phyloP scores from a whole-genome alignment of 2,329 filamentous ascomycete genomes.

The Onygena corvina region DNA sequence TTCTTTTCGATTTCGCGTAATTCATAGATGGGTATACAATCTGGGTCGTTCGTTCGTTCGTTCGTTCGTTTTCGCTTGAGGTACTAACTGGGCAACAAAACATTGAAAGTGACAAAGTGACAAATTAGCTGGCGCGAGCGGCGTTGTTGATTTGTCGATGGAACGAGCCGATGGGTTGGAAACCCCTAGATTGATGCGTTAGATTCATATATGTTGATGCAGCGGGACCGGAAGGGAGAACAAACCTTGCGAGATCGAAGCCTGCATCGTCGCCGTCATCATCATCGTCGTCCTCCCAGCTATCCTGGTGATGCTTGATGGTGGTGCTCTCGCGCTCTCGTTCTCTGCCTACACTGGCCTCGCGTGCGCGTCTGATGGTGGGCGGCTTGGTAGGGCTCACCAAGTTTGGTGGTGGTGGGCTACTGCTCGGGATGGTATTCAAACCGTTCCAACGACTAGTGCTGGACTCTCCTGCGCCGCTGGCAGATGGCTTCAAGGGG shows the following conservation, averaged over 20 bases:
- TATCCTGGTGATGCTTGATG: conserved; percentile 8
- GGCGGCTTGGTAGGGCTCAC: conserved; percentile 35
- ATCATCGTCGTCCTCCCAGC: conserved; percentile 13
- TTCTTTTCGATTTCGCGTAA: background rate
- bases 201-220: conserved; percentile 7
- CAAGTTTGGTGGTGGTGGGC: conserved; percentile 37
- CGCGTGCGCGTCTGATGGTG: conserved; percentile 12
- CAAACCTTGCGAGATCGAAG: conserved; percentile 38
- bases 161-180: conserved; percentile 39
- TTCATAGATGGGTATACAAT: no score
- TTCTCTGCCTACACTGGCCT: background rate
- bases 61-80: no score
- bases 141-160: conserved; percentile 32
- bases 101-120: background rate
- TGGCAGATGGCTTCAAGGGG: conserved; percentile 34
- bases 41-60: no score
- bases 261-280: conserved; percentile 29
- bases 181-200: conserved; percentile 27
- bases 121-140: conserved; percentile 12
- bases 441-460: conserved; percentile 9
- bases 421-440: conserved; percentile 33
- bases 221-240: conserved; percentile 6
- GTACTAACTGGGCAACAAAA: background rate
- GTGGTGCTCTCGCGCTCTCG: background rate
- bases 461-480: conserved; percentile 22